A percentile compares a stretch with the other conserved stretches of the same genome.
Conservation (phyloP, 2,329 filamentous ascomycete species). For the Epichloe gansuensis region DNA sequence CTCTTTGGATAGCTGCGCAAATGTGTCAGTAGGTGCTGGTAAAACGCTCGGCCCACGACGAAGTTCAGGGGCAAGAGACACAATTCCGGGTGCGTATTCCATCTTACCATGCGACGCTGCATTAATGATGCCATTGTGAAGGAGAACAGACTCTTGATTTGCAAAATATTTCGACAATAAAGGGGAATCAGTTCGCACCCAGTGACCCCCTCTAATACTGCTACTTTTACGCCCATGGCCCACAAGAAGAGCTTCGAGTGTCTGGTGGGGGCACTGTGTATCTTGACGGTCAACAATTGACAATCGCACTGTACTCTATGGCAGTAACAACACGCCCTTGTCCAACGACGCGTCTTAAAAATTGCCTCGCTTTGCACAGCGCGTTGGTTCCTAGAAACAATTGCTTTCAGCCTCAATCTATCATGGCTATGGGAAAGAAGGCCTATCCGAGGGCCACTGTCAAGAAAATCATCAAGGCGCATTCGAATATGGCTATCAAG, state of each 20-base stretch:
- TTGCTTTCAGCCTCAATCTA: not conserved
- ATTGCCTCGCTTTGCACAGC: not conserved
- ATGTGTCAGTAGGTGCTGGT: slow-evolving; percentile 6
- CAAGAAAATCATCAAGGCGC: slow-evolving; percentile 82
- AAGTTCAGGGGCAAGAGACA: not conserved
- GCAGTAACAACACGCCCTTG: not conserved
- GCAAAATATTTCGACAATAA: not conserved
- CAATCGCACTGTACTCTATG: not conserved
- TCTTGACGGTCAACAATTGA: not conserved
- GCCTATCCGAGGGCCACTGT: slow-evolving; percentile 73
- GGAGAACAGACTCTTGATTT: not conserved
- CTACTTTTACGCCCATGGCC: not conserved
- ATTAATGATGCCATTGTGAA: slow-evolving; percentile 32
- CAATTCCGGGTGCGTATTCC: rapidly evolving
- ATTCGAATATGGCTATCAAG: slow-evolving; percentile 65
- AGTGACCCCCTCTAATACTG: not conserved
- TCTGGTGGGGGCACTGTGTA: not conserved
- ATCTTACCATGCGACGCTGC: slow-evolving; percentile 46
- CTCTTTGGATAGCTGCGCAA: slow-evolving; percentile 70
- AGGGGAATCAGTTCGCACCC: not conserved
- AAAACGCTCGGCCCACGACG: not conserved
- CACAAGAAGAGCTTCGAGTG: not conserved
- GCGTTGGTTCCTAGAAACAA: not conserved
- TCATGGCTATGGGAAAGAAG: slow-evolving; percentile 44
- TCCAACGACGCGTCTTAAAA: not conserved